phyloP scores from a whole-genome alignment of 495 filamentous ascomycete species.

The Pyronema omphalodes region DNA sequence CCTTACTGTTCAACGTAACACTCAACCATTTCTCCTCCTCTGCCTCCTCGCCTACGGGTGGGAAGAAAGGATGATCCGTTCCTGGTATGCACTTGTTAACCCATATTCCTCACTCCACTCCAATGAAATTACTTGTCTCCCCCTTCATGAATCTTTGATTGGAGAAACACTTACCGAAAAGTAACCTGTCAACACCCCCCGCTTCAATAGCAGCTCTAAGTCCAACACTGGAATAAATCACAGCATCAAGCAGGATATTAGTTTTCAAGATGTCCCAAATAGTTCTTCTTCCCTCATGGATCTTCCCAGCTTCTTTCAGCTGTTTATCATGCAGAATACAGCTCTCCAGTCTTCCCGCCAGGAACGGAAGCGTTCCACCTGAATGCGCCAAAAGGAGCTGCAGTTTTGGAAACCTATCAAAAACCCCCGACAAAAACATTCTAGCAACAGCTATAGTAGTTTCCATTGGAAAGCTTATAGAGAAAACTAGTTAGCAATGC shows the following conservation, averaged over 20 bases:
- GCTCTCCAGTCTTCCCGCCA: conserved; percentile 75
- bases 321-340: conserved; percentile 70
- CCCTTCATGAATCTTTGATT: background rate
- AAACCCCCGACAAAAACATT: conserved; percentile 72
- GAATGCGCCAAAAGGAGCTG: conserved; percentile 69
- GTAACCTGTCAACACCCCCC: conserved; percentile 43
- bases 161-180: conserved; percentile 44
- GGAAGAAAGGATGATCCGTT: conserved; percentile 92
- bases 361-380: conserved; percentile 73
- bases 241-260: conserved; percentile 85
- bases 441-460: conserved; percentile 80
- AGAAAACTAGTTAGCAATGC: background rate
- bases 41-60: conserved; percentile 44
- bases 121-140: background rate
- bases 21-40: conserved; percentile 57
- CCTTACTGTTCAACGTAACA: conserved; percentile 56
- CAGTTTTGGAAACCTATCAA: conserved; percentile 55
- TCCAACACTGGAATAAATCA: conserved; percentile 58
- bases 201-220: conserved; percentile 53
- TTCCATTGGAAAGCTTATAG: conserved; percentile 55
- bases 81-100: conserved; percentile 25
- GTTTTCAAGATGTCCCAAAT: conserved; percentile 66
- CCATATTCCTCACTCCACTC: no score
- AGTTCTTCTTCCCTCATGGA: conserved; percentile 31
- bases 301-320: conserved; percentile 33